A percentile compares a stretch with the other conserved stretches of the same genome.
Evolutionary conservation across 345 rosid species (phyloP).

Genomic region (thale cress (Arabidopsis thaliana)): DNA sequence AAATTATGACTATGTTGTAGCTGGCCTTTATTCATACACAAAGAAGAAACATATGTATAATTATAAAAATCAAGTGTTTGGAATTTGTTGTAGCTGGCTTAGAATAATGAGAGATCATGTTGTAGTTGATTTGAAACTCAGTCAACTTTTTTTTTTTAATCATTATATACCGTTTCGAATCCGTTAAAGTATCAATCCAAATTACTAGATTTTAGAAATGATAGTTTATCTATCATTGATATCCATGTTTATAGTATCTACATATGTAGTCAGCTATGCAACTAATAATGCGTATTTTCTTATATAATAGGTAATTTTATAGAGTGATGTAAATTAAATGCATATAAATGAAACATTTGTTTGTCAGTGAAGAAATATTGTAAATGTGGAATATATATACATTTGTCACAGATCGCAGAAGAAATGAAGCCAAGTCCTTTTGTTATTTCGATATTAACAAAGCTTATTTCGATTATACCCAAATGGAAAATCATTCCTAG

Average conservation of each 20-base stretch:
- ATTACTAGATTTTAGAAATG: background rate
- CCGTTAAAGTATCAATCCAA: background rate
- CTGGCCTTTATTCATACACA: no score
- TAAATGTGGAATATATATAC: background rate
- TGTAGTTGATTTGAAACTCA: no score
- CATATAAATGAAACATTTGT: background rate
- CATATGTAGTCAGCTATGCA: background rate
- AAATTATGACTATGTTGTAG: no score
- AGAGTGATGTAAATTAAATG: constrained; percentile 1
- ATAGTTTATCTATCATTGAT: background rate
- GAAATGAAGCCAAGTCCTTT: constrained; percentile 62
- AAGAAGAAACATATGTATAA: no score
- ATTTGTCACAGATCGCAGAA: constrained; percentile 62
- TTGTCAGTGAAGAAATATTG: background rate
- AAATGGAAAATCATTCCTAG: constrained; percentile 67
- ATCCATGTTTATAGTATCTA: background rate
- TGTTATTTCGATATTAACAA: constrained; percentile 50
- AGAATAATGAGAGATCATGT: no score
- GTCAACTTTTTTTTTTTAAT: no score
- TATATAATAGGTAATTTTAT: background rate
- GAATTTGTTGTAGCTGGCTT: no score
- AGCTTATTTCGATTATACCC: constrained; percentile 58
- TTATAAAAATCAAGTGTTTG: no score
- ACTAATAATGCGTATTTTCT: background rate
- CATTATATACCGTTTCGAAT: no score